These are phyloP conservation scores for Yamadazyma takamatsuzukensis DNA, from an alignment of 805 yeast species.

Conservation along the genomic window DNA sequence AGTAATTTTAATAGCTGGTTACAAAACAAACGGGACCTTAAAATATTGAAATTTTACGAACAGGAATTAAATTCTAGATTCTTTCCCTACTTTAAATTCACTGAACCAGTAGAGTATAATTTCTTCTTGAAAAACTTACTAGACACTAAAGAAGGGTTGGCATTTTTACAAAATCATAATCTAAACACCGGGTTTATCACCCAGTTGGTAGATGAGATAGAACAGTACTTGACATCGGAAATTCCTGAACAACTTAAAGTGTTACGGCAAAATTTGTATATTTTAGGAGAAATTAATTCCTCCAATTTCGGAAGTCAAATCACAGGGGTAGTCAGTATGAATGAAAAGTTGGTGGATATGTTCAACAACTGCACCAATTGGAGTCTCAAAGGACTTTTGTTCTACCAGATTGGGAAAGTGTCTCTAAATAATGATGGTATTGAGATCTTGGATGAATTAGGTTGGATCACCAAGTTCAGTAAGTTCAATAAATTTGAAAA, in stretches of 20 bases:
- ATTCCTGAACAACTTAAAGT: slow-evolving; percentile 6
- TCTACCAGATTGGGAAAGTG: slow-evolving; percentile 71
- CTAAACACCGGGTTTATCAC: slow-evolving; percentile 5
- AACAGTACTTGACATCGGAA: no score
- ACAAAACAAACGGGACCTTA: slow-evolving; percentile 34
- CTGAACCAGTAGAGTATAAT: slow-evolving; percentile 1
- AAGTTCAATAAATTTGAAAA: slow-evolving; percentile 14
- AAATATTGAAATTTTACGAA: slow-evolving; percentile 50
- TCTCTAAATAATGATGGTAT: slow-evolving; percentile 73
- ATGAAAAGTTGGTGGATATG: slow-evolving; percentile 37
- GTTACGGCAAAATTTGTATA: slow-evolving; percentile 80
- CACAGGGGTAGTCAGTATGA: no score
- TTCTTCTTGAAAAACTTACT: slow-evolving; percentile 73
- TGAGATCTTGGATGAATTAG: slow-evolving; percentile 77
- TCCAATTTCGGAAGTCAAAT: slow-evolving; percentile 61
- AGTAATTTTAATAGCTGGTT: slow-evolving; percentile 70
- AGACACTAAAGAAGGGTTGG: slow-evolving; percentile 76
- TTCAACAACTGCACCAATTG: slow-evolving; percentile 37
- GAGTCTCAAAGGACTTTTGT: slow-evolving; percentile 72
- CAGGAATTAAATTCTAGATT: slow-evolving; percentile 21
- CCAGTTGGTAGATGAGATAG: slow-evolving; percentile 8
- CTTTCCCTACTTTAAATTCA: slow-evolving; percentile 21
- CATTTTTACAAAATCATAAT: slow-evolving; percentile 35
- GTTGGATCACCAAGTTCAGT: slow-evolving; percentile 49
- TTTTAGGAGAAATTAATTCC: slow-evolving; percentile 78